These are phyloP conservation scores for Saccharomycopsis hybrid DNA, from an alignment of 1,139 yeast species.

Conservation along the genomic window DNA sequence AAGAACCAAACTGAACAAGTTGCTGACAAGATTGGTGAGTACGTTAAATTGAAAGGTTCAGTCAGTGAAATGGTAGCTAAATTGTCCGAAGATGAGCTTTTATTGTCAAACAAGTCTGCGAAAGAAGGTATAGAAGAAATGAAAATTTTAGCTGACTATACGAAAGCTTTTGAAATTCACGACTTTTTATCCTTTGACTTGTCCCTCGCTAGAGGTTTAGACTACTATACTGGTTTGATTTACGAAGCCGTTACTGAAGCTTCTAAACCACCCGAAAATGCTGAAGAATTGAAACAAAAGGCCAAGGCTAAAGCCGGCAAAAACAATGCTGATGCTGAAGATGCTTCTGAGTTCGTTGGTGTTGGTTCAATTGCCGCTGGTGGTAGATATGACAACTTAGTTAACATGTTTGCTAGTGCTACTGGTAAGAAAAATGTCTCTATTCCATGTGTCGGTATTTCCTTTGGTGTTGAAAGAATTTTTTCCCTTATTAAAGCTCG, in stretches of 20 bases:
- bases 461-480: constrained; percentile 93
- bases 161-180: constrained; percentile 71
- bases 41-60: constrained; percentile 77
- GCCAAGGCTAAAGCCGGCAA: constrained; percentile 32
- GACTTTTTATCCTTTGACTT: constrained; percentile 72
- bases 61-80: constrained; percentile 58
- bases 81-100: constrained; percentile 49
- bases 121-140: constrained; percentile 78
- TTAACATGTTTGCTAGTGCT: constrained; percentile 86
- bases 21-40: constrained; percentile 88
- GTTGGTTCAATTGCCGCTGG: constrained; percentile 99
- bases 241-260: constrained; percentile 94
- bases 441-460: constrained; percentile 94
- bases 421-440: constrained; percentile 72
- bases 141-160: constrained; percentile 64
- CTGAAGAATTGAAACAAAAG: constrained; percentile 55
- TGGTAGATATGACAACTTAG: constrained; percentile 94
- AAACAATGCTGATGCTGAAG: constrained; percentile 55
- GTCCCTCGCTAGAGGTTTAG: constrained; percentile 94
- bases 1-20: constrained; percentile 86
- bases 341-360: constrained; percentile 94
- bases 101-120: constrained; percentile 64
- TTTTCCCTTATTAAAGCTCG: constrained; percentile 85
- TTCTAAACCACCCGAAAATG: constrained; percentile 87
- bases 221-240: constrained; percentile 93